Base-by-base conservation (phyloP, 1,284 basidiomycete genomes). In the Sphaerobolus stellatus region DNA sequence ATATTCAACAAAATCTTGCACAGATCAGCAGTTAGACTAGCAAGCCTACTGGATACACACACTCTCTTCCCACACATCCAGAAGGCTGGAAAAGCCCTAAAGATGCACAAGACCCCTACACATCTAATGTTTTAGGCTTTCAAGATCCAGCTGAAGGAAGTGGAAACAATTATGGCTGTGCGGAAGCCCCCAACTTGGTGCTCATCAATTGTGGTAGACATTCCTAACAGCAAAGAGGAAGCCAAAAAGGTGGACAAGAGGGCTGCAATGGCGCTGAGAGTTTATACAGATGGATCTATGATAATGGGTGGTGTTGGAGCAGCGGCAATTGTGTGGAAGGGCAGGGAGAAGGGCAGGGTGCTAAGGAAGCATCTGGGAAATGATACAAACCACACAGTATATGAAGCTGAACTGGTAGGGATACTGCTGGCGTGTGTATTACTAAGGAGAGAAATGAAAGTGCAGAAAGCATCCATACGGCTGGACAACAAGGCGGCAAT, bases 1-100 rank as follows among this genome's bases (percentile, higher is more conserved):
- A 47, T 65, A 0, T 46, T 77, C 6, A 51, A 63, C 38, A 66
- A 66, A 29, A 29, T 59, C 1, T 60, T 66, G 11, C 59, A 66
- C 14, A 56, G 20, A 53, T 57, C 48, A 4, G 36, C n/a, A 7
- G 22, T 22, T n/a, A 38, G 36, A 7, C 36, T 38, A 7, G 36
- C 36, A 5, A 38, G n/a, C 36, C 7, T 38, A 7, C 36, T 22
- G 22, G 22, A 38, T 5, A 38, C 36, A 22, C 36, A 38, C 22
- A 7, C 22, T 22, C 7, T 38, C n/a, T 22, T n/a, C 36, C n/a
- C n/a, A 38, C 36, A 38, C n/a, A 22, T 38, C n/a, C n/a, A 38
- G 3, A 3, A 22, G n/a, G 36, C 36, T 3, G 22, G 22, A 3
- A 38, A 22, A 38, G n/a, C n/a, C 22, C n/a, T 38, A 16, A 7